Conservation (phyloP, 352 stramenopile species). For the Globisporangium cystogenes region DNA sequence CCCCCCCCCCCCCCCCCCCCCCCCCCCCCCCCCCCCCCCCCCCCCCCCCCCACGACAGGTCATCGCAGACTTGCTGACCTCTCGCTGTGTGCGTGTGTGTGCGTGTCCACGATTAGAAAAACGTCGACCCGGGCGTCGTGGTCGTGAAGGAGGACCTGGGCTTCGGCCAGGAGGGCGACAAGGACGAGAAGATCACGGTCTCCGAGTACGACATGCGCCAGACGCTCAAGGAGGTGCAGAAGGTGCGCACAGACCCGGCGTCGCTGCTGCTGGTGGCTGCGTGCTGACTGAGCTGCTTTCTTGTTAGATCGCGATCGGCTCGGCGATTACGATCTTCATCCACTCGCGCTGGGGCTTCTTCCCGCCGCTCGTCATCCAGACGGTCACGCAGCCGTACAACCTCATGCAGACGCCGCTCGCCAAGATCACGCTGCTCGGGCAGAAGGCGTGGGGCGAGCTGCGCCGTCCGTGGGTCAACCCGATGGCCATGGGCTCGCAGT, state of each 20-base stretch:
- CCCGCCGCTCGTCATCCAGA: slow-evolving; percentile 76
- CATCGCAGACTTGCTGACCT: neutral
- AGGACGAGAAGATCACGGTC: slow-evolving; percentile 77
- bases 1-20: too few species aligned
- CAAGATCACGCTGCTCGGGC: slow-evolving; percentile 51
- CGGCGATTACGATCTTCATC: slow-evolving; percentile 57
- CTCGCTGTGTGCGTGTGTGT: too few species aligned
- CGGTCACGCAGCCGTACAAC: slow-evolving; percentile 75
- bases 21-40: too few species aligned
- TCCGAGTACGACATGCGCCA: slow-evolving; percentile 77
- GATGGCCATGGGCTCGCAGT: slow-evolving; percentile 59
- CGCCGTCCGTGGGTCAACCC: slow-evolving; percentile 68
- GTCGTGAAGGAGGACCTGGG: slow-evolving; percentile 74
- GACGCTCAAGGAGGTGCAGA: slow-evolving; percentile 64
- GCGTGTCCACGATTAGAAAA: slow-evolving; percentile 49
- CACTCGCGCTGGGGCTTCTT: slow-evolving; percentile 83
- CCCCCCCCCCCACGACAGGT: too few species aligned
- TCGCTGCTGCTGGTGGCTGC: too few species aligned
- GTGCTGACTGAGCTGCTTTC: too few species aligned
- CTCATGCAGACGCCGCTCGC: slow-evolving; percentile 59
- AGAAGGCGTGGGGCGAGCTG: slow-evolving; percentile 73
- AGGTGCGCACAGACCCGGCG: too few species aligned
- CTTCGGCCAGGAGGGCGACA: slow-evolving; percentile 68
- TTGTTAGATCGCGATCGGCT: slow-evolving; percentile 68
- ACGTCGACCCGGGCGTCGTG: slow-evolving; percentile 65